Evolutionary conservation across 495 filamentous ascomycete species (phyloP).

Genomic region (Tuber melanosporum): DNA sequence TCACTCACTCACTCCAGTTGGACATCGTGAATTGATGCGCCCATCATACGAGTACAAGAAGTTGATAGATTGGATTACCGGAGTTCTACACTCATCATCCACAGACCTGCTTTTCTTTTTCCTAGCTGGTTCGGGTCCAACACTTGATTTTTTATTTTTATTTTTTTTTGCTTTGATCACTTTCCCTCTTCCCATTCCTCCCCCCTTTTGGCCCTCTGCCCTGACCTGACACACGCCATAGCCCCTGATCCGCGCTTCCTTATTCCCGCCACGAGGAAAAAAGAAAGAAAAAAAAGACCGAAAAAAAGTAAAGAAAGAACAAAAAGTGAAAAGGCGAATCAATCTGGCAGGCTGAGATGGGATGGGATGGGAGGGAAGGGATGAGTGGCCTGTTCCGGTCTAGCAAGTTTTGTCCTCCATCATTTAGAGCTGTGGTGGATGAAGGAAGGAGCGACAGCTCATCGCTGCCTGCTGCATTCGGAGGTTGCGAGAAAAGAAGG

Average conservation of each 20-base stretch:
- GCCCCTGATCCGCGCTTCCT: constrained; percentile 35
- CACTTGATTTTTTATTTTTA: not conserved
- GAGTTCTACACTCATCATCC: not conserved
- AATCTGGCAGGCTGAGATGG: constrained; percentile 19
- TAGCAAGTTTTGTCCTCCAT: constrained; percentile 3
- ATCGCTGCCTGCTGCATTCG: constrained; percentile 9
- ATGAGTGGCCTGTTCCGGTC: constrained; percentile 6
- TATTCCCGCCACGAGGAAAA: constrained; percentile 37
- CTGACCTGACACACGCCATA: constrained; percentile 35
- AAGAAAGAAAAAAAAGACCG: constrained; percentile 18
- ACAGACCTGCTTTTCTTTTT: not conserved
- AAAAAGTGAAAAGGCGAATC: not conserved
- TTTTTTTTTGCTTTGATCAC: constrained; percentile 30
- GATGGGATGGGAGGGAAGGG: constrained; percentile 28
- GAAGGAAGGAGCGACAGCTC: constrained; percentile 28
- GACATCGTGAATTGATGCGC: not conserved
- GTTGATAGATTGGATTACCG: not conserved
- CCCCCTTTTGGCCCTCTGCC: constrained; percentile 16
- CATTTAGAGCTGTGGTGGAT: constrained; percentile 11
- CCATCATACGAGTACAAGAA: not conserved
- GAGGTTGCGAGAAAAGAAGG: not conserved
- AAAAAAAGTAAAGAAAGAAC: not conserved
- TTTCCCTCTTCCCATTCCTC: constrained; percentile 21
- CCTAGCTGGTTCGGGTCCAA: not conserved
- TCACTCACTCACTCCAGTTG: not conserved